These are phyloP conservation scores for Apiospora saccharicola DNA, from an alignment of 2,329 filamentous ascomycete species.

Conservation along the genomic window DNA sequence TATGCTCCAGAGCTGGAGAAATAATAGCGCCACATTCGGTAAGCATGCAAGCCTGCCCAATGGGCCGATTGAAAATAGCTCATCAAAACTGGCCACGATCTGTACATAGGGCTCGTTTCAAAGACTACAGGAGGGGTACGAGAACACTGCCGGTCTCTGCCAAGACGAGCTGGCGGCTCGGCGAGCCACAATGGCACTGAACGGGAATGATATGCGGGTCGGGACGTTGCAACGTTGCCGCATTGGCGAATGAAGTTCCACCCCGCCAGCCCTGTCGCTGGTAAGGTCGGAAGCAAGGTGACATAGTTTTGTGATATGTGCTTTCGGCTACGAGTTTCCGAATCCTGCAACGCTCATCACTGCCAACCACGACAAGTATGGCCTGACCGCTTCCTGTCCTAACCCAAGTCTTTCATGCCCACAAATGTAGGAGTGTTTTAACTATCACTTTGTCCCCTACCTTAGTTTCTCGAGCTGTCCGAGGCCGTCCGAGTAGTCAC, in stretches of 20 bases:
- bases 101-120: no score
- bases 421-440: background rate
- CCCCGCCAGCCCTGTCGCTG: background rate
- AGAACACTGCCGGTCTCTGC: no score
- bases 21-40: no score
- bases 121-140: no score
- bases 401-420: background rate
- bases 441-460: background rate
- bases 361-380: background rate
- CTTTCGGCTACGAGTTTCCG: background rate
- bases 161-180: background rate
- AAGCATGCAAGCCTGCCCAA: no score
- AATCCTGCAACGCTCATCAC: background rate
- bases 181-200: background rate
- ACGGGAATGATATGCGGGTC: background rate
- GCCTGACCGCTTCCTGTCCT: background rate
- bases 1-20: no score
- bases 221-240: background rate
- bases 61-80: no score
- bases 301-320: background rate
- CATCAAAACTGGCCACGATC: no score
- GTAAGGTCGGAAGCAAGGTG: background rate
- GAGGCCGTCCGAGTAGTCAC: background rate
- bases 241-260: background rate
- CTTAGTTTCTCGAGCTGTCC: background rate